phyloP scores from a whole-genome alignment of 2,329 filamentous ascomycete genomes.

The Colletotrichum neosansevieriae region DNA sequence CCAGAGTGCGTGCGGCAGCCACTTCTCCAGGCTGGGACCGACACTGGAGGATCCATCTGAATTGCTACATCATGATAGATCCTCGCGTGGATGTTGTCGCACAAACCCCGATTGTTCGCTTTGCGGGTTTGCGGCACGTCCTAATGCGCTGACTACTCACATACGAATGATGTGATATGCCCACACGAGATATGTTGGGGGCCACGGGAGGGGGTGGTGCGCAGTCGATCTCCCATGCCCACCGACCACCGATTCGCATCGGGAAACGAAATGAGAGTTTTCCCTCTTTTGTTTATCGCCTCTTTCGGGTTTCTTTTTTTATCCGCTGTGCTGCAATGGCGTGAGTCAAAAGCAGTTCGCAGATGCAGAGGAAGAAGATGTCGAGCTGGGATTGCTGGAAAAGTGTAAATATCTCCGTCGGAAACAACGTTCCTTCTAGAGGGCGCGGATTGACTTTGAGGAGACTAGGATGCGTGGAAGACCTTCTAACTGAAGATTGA shows the following conservation, averaged over 20 bases:
- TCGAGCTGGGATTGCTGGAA: constrained; percentile 15
- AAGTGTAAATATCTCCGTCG: constrained; percentile 22
- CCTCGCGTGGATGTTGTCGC: constrained; percentile 27
- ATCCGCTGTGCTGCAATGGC: not conserved
- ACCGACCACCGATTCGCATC: constrained; percentile 3
- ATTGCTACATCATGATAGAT: constrained; percentile 15
- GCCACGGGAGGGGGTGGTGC: not conserved
- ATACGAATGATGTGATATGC: not conserved
- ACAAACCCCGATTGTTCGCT: constrained; percentile 12
- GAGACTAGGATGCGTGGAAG: not conserved
- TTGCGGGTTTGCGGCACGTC: not conserved
- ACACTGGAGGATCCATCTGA: constrained; percentile 31
- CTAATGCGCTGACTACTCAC: not conserved
- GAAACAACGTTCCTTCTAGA: constrained; percentile 23
- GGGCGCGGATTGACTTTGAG: not conserved
- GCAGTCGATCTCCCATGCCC: constrained; percentile 25
- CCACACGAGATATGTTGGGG: not conserved
- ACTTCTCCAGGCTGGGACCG: not conserved
- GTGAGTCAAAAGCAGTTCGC: constrained; percentile 23
- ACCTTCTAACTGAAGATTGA: constrained; percentile 1
- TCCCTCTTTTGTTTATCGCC: not conserved
- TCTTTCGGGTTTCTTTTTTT: not conserved
- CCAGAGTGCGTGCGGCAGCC: not conserved
- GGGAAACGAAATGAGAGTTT: constrained; percentile 14
- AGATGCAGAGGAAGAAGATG: not conserved